Conservation (phyloP, 2,329 filamentous ascomycete species). For the Ceratocystis eucalypticola region DNA sequence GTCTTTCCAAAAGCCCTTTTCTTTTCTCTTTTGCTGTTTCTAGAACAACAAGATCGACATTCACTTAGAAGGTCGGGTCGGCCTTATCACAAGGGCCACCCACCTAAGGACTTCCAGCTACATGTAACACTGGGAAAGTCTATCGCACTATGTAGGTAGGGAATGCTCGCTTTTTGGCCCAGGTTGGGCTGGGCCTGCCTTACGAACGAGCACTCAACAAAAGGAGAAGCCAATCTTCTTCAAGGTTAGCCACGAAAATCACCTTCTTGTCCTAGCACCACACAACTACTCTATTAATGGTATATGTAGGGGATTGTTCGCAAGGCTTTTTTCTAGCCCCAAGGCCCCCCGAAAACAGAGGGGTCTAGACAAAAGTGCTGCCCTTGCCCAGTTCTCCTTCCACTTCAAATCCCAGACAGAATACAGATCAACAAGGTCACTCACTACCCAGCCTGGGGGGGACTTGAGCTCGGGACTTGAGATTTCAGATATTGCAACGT, state of each 20-base stretch:
- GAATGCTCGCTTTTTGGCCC: not conserved
- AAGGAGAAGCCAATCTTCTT: not conserved
- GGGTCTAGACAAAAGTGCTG: not conserved
- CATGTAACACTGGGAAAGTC: not conserved
- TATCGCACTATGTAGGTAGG: not conserved
- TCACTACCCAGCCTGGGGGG: not conserved
- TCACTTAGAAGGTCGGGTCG: not conserved
- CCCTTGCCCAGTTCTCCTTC: not conserved
- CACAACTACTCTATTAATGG: not conserved
- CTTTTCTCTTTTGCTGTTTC: conserved; percentile 1
- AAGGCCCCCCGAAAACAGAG: not conserved
- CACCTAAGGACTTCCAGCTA: not conserved
- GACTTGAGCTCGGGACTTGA: not conserved
- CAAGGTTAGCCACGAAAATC: not conserved
- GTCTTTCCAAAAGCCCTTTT: not conserved
- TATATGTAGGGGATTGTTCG: not conserved
- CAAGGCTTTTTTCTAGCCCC: not conserved
- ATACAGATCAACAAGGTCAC: not conserved
- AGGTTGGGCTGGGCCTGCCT: not conserved
- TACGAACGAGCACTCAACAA: not conserved
- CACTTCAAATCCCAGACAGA: not conserved
- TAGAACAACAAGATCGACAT: conserved; percentile 6
- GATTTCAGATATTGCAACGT: not conserved
- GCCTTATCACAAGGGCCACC: not conserved
- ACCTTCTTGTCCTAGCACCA: not conserved